phyloP scores from a whole-genome alignment of 768 basidiomycete species.

The Lanmaoa pseudosensibilis region DNA sequence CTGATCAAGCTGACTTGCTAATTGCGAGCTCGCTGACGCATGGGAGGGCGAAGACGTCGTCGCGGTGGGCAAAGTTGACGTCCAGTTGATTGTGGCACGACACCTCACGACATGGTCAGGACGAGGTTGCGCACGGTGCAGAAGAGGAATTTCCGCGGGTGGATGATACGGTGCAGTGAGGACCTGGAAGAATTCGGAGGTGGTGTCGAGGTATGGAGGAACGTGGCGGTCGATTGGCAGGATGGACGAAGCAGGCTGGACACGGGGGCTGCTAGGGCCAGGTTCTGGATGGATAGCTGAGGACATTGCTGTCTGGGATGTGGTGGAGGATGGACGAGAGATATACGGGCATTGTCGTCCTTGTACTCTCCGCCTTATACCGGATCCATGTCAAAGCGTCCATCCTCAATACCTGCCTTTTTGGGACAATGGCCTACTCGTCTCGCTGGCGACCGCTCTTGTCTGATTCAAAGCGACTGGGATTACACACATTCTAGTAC shows the following conservation, averaged over 20 bases:
- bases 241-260: conserved; percentile 5
- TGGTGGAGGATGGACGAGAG: not conserved
- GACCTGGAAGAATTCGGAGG: conserved; percentile 31
- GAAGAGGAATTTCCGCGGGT: not conserved
- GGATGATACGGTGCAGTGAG: conserved; percentile 29
- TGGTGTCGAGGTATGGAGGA: conserved; percentile 23
- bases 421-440: conserved; percentile 26
- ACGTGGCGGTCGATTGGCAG: conserved; percentile 5
- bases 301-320: conserved; percentile 13
- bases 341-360: conserved; percentile 17
- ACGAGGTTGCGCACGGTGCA: conserved; percentile 17
- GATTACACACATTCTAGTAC: conserved; percentile 13
- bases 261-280: conserved; percentile 19
- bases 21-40: not conserved
- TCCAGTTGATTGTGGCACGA: conserved; percentile 32
- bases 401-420: conserved; percentile 38
- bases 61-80: not conserved
- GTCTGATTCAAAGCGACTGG: conserved; percentile 10
- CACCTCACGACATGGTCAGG: conserved; percentile 25
- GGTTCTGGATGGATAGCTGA: conserved; percentile 11
- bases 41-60: not conserved
- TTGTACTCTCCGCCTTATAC: conserved; percentile 24
- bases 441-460: conserved; percentile 25
- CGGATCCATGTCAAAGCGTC: conserved; percentile 30
- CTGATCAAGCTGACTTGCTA: conserved; percentile 15